These are phyloP conservation scores for Crithidia mellificae DNA, from an alignment of 208 protist genomes.

Conservation along the genomic window DNA sequence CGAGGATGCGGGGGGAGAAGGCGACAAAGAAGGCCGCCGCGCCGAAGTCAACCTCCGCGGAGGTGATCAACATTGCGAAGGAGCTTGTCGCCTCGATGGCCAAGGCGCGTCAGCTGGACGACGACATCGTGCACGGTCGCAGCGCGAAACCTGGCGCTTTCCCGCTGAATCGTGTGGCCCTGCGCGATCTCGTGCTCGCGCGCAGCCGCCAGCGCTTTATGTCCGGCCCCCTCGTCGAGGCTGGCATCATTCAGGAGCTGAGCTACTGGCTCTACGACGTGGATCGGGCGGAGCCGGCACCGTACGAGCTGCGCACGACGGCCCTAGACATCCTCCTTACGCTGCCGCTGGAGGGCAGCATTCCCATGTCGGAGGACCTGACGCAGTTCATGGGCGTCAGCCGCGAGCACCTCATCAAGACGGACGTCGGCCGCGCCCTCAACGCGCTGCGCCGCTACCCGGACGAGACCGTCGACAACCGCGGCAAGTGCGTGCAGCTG, in stretches of 20 bases:
- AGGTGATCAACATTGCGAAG: constrained; percentile 25
- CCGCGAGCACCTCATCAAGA: constrained; percentile 67
- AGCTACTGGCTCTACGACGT: constrained; percentile 83
- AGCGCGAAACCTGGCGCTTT: constrained; percentile 26
- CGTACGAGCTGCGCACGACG: constrained; percentile 71
- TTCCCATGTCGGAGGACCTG: constrained; percentile 42
- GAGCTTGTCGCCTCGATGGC: constrained; percentile 33
- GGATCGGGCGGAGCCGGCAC: constrained; percentile 45
- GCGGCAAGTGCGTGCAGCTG: constrained; percentile 66
- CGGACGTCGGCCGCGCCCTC: constrained; percentile 66
- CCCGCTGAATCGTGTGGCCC: constrained; percentile 61
- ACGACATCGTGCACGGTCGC: constrained; percentile 25
- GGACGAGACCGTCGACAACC: constrained; percentile 64
- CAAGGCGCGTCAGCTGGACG: constrained; percentile 33
- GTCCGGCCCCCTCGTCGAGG: constrained; percentile 52
- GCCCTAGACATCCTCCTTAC: constrained; percentile 73
- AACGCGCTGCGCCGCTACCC: constrained; percentile 65
- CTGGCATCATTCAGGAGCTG: constrained; percentile 74
- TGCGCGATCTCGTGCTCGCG: constrained; percentile 45
- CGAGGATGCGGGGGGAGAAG: constrained; percentile 30
- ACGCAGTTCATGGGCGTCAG: constrained; percentile 65
- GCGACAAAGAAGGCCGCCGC: constrained; percentile 14
- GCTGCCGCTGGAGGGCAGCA: constrained; percentile 62
- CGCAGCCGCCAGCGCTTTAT: constrained; percentile 52
- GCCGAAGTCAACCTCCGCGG: constrained; percentile 23